These are phyloP conservation scores for Ceratobasidium sp. DNA, from an alignment of 1,284 basidiomycete species.

Conservation along the genomic window DNA sequence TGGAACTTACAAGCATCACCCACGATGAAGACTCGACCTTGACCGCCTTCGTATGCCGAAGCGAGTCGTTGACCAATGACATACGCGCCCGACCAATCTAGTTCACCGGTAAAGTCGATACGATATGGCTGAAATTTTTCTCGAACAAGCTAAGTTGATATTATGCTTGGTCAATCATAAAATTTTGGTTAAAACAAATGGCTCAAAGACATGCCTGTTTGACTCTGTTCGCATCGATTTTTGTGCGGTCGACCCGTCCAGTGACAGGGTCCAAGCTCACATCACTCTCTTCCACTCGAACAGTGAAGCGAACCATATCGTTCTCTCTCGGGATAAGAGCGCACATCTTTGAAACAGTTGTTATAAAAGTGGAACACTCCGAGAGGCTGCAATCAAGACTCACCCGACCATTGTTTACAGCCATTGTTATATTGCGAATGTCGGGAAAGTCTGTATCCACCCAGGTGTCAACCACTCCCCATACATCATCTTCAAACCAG, in stretches of 20 bases:
- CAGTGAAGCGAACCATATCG: constrained; percentile 32
- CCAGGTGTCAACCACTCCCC: constrained; percentile 79
- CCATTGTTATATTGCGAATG: constrained; percentile 59
- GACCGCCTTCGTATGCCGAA: constrained; percentile 48
- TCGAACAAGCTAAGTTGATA: constrained; percentile 45
- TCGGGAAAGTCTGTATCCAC: constrained; percentile 85
- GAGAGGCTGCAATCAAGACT: constrained; percentile 55
- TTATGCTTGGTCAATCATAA: too few relatives aligned
- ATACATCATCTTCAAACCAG: constrained; percentile 67
- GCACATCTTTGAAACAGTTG: constrained; percentile 46
- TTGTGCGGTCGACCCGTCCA: constrained; percentile 27
- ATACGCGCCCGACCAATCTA: constrained; percentile 77
- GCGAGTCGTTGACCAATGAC: constrained; percentile 52
- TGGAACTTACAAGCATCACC: constrained; percentile 50
- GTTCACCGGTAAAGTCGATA: constrained; percentile 64
- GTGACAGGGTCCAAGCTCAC: constrained; percentile 47
- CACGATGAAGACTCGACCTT: constrained; percentile 57
- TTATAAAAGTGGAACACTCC: constrained; percentile 72
- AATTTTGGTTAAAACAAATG: too few relatives aligned
- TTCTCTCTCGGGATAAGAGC: constrained; percentile 28
- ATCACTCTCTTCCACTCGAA: constrained; percentile 4
- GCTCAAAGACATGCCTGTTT: constrained; percentile 3
- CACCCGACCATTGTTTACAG: constrained; percentile 35
- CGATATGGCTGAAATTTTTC: constrained; percentile 74
- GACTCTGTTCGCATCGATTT: neutral